Evolutionary conservation across 169 alveolate genomes (phyloP).

Genomic region (Plasmodium ovale): DNA sequence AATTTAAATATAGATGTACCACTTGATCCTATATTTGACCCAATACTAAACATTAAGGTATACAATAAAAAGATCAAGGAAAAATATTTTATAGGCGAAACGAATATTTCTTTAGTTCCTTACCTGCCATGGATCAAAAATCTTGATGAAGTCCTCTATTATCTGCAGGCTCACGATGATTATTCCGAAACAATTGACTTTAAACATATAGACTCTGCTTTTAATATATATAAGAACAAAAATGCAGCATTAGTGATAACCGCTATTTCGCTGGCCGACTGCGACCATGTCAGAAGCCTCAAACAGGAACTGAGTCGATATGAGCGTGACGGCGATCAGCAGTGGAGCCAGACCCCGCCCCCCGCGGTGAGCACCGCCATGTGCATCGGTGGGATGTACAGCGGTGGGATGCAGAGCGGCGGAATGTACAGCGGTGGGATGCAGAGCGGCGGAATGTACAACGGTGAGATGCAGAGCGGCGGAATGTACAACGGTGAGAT

Average conservation of each 20-base stretch:
- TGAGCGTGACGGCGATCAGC: slow-evolving; percentile 36
- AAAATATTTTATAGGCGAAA: slow-evolving; percentile 85
- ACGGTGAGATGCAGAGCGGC: not conserved
- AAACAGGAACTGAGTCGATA: slow-evolving; percentile 41
- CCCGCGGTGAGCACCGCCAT: not conserved
- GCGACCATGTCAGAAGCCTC: slow-evolving; percentile 18
- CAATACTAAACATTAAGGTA: slow-evolving; percentile 86
- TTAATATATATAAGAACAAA: slow-evolving; percentile 61
- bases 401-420: not conserved
- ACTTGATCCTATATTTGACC: slow-evolving; percentile 90
- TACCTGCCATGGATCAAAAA: slow-evolving; percentile 87
- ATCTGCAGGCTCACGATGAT: slow-evolving; percentile 85
- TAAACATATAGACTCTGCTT: slow-evolving; percentile 77
- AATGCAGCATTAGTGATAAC: slow-evolving; percentile 62
- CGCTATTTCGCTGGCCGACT: slow-evolving; percentile 72
- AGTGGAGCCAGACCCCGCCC: slow-evolving; percentile 40
- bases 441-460: not conserved
- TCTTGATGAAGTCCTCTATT: slow-evolving; percentile 81
- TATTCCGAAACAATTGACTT: slow-evolving; percentile 84
- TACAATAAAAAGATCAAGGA: slow-evolving; percentile 83
- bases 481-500: not conserved
- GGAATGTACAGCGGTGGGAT: not conserved
- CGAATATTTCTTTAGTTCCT: slow-evolving; percentile 83
- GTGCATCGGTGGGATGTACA: not conserved
- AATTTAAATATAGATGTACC: slow-evolving; percentile 87